phyloP scores from a whole-genome alignment of 192 early-diverging fungal genomes.

The Backusella macrospora region DNA sequence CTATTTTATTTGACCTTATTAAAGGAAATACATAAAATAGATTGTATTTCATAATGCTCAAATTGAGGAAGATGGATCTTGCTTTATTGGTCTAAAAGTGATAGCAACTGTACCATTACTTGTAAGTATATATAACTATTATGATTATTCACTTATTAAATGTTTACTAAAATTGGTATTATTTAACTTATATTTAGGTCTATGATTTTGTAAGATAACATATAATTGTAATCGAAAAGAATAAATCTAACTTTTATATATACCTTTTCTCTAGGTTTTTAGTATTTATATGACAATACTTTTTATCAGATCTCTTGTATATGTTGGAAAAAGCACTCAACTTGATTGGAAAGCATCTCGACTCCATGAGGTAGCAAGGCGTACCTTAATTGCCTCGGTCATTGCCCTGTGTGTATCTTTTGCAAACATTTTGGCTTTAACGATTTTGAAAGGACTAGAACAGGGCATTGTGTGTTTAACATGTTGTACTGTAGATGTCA shows the following conservation, averaged over 20 bases:
- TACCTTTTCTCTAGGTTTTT: neutral
- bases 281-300: slow-evolving; percentile 24
- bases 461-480: slow-evolving; percentile 51
- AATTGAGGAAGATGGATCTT: neutral
- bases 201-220: neutral
- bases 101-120: neutral
- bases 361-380: slow-evolving; percentile 41
- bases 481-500: slow-evolving; percentile 53
- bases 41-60: neutral
- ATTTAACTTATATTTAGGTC: neutral
- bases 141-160: neutral
- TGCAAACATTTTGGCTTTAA: slow-evolving; percentile 45
- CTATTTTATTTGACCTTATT: neutral
- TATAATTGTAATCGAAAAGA: neutral
- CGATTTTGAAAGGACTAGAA: slow-evolving; percentile 42
- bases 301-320: slow-evolving; percentile 32
- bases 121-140: neutral
- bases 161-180: too few species aligned
- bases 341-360: slow-evolving; percentile 27
- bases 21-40: neutral
- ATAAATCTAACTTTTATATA: neutral
- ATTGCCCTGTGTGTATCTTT: slow-evolving; percentile 44
- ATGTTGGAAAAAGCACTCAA: neutral
- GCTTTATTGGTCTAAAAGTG: neutral
- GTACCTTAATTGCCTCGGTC: slow-evolving; percentile 47